These are phyloP conservation scores for Scheffersomyces segobiensis DNA, from an alignment of 1,139 yeast genomes.

Conservation along the genomic window DNA sequence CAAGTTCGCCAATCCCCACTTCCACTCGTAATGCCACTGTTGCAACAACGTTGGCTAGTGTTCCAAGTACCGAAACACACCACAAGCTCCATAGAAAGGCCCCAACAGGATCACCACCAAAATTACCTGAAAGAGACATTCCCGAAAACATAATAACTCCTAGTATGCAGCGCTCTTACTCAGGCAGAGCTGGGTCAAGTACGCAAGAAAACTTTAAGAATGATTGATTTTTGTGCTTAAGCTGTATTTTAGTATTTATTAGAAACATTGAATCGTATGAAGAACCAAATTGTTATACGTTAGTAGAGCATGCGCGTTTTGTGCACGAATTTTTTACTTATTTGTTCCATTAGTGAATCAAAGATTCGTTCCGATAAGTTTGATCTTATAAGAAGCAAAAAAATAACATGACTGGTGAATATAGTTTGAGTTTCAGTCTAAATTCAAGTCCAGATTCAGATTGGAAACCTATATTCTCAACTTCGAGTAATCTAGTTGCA, in stretches of 20 bases:
- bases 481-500: not conserved
- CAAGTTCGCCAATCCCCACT: not conserved
- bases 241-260: not conserved
- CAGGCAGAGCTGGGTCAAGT: not conserved
- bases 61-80: not conserved
- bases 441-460: too few species aligned
- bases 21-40: not conserved
- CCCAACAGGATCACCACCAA: constrained; percentile 8
- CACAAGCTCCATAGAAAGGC: constrained; percentile 8
- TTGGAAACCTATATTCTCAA: not conserved
- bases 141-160: not conserved
- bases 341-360: not conserved
- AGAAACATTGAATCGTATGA: not conserved
- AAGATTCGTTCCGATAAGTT: not conserved
- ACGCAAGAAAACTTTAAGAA: too few species aligned
- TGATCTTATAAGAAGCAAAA: not conserved
- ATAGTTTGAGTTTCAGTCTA: too few species aligned
- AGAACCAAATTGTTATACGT: too few species aligned
- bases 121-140: constrained; percentile 3
- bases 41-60: not conserved
- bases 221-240: not conserved
- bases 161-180: not conserved
- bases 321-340: too few species aligned
- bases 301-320: not conserved
- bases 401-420: too few species aligned